Base-by-base conservation (phyloP, 1,139 yeast species). In the Blastobotrys elegans region DNA sequence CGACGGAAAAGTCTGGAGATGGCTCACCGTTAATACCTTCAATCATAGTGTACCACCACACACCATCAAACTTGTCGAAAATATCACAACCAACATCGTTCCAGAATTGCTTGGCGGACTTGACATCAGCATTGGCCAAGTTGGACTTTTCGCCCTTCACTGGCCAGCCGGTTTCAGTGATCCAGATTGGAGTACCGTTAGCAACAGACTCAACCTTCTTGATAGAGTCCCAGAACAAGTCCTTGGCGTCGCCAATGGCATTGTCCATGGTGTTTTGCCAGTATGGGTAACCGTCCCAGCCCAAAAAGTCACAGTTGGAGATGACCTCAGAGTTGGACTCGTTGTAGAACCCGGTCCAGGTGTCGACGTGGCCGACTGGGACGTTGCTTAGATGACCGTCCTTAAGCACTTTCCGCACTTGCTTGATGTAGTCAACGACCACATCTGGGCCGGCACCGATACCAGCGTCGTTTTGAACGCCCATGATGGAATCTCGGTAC, bases 121-220 rank as follows among this genome's bases (percentile, higher is more conserved):
- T 45, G 40, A 48, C 41, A 35, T 43, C 46, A 31, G 59, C 58
- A 22, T 41, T 48, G 18, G 54, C 59, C 38, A 45, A 43, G 50
- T 54, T 54, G 42, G 47, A 43, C 7, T 41, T 20, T 14, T 49
- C 37, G 17, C 59, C 59, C 31, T 53, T 47, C 22, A 56, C 50
- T 45, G 59, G 59, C 59, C 95, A 85, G 58, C 95, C 95, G 56
- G 95, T 85, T 73, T 86, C 95, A 70, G 95, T 94, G 64, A 86
- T 89, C 85, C 87, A 84, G 73, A 86, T 80, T 67, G 84, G 92
- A 53, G 75, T 71, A 65, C 85, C 80, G 55, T 66, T 71, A 43
- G 59, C 52, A 41, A 47, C 56, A 35, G 50, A 49, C 47, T 42
- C 31, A 42, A 55, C 52, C 44, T 55, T 46, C 27, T 49, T 40